These are phyloP conservation scores for Aspergillus cavernicola DNA, from an alignment of 495 filamentous ascomycete genomes.

Conservation along the genomic window DNA sequence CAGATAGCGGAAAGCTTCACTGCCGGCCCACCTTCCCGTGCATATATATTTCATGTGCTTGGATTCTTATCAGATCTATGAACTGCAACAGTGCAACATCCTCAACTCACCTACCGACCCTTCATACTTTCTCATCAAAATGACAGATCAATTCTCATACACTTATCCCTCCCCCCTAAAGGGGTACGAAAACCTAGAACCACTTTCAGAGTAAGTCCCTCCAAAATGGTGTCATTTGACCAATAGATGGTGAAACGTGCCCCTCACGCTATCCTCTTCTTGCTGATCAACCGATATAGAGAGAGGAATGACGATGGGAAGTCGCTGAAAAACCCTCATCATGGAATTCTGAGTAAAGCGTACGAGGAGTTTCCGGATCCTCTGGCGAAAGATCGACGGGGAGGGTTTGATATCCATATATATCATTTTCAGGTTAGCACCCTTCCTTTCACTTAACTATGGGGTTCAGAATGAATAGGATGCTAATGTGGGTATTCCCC, in stretches of 20 bases:
- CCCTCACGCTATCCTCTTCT: background rate
- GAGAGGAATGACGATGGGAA: conserved; percentile 60
- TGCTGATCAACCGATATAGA: conserved; percentile 17
- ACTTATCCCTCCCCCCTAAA: conserved; percentile 62
- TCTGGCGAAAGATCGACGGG: conserved; percentile 54
- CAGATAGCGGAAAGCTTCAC: conserved; percentile 32
- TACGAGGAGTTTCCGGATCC: conserved; percentile 65
- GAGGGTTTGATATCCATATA: conserved; percentile 75
- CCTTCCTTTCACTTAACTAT: background rate
- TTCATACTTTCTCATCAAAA: conserved; percentile 8
- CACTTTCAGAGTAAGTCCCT: conserved; percentile 57
- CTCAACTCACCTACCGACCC: too few relatives aligned
- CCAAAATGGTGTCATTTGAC: background rate
- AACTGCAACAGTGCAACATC: too few relatives aligned
- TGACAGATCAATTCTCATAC: conserved; percentile 38
- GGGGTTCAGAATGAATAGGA: too few relatives aligned
- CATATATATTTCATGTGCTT: background rate
- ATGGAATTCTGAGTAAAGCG: conserved; percentile 53
- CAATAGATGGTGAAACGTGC: background rate
- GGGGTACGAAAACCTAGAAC: conserved; percentile 60
- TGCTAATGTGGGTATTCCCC: too few relatives aligned
- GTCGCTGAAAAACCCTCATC: conserved; percentile 56
- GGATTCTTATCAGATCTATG: conserved; percentile 2
- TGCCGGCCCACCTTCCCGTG: background rate
- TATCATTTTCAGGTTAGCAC: conserved; percentile 59